Base-by-base conservation (phyloP, 495 filamentous ascomycete species). In the Hypoxylon lenormandii region DNA sequence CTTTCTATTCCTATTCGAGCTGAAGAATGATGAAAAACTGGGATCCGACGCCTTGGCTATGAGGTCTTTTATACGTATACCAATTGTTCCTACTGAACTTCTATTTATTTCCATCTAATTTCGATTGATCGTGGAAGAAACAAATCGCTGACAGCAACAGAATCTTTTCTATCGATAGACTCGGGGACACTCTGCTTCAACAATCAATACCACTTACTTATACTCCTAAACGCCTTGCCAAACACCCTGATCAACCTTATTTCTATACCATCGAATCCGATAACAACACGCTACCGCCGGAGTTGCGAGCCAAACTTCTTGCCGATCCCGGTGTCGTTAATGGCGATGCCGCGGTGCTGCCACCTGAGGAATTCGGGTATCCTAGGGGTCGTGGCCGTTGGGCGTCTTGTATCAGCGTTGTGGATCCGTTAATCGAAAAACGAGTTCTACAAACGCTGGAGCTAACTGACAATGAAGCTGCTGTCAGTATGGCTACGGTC, bases 261-360 rank as follows among this genome's bases (percentile, higher is more conserved):
- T 98, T 97, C 78, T 98, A 98, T 69, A 92, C 93, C 7, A 93
- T 97, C 50, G 92, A 97, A 79, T 87, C 92, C 0, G 95, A 98
- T 47, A 96, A 93, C 72, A 95, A 97, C 73, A 90, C 92, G 2
- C 82, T 98, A 1, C 87, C 92, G 0, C 84, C 87, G 0, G 86
- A 87, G n/a, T 91, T 93, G 1, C 88, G 89, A 52, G 77, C 85
- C 22, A 83, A 86, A 38, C 80, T 98, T 0, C 80, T 94, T 4
- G 84, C 88, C 40, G 89, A 92, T 67, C 81, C 83, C 3, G 84
- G 84, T 7, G 80, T 86, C 3, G 87, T 86, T 10, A 90, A 92
- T 77, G 92, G 89, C 1, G 91, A 96, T 56, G 83, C 82, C 26
- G 81, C 82, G 7, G 78, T 87, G 1, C 82, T 96, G 4, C 89